phyloP scores from a whole-genome alignment of 495 filamentous ascomycete species.

The Bathelium albidoporum region DNA sequence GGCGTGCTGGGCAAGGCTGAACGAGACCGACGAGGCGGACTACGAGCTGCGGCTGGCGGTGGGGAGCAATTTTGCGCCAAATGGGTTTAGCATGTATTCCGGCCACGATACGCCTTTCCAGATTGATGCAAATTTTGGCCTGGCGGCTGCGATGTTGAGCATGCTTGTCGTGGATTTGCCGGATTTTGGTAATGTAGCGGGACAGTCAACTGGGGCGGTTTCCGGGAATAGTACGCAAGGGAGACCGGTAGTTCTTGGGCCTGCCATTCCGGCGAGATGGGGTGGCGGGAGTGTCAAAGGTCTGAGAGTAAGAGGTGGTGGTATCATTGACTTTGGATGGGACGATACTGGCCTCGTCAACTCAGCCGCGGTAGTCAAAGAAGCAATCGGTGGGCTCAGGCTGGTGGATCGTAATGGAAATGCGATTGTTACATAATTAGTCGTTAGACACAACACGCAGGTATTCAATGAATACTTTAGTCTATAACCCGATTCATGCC shows the following conservation, averaged over 20 bases:
- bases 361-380: neutral
- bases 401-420: neutral
- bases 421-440: no score
- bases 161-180: conserved; percentile 31
- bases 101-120: conserved; percentile 37
- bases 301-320: conserved; percentile 12
- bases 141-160: conserved; percentile 35
- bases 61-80: conserved; percentile 37
- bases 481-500: no score
- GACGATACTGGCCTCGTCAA: conserved; percentile 1
- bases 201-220: neutral
- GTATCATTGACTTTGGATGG: conserved; percentile 10
- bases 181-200: neutral
- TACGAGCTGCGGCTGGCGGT: conserved; percentile 28
- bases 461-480: neutral
- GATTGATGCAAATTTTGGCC: conserved; percentile 48
- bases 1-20: conserved; percentile 43
- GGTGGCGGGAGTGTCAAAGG: conserved; percentile 10
- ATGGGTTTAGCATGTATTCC: conserved; percentile 39
- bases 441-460: no score
- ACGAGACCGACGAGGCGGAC: conserved; percentile 38
- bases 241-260: conserved; percentile 12
- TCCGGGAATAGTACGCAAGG: neutral
- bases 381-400: neutral
- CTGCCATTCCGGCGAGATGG: conserved; percentile 12